These are phyloP conservation scores for Mycena maculata DNA, from an alignment of 768 basidiomycete genomes.

Conservation along the genomic window DNA sequence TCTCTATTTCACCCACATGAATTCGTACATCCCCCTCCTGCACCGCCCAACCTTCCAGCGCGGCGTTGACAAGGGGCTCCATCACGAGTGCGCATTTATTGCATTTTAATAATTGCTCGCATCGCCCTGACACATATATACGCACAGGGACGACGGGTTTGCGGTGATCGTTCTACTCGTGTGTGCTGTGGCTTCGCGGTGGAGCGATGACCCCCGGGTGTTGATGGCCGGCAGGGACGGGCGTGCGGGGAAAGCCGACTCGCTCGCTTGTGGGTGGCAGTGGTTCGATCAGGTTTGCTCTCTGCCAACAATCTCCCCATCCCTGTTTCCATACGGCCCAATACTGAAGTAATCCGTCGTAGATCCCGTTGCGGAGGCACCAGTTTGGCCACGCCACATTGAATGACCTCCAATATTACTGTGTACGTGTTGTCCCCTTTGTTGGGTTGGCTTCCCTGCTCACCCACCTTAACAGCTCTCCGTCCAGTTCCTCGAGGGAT, in stretches of 20 bases:
- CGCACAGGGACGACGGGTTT: constrained; percentile 65
- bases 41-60: constrained; percentile 78
- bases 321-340: not conserved
- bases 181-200: constrained; percentile 75
- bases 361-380: constrained; percentile 64
- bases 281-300: constrained; percentile 71
- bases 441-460: not conserved
- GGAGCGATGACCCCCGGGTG: constrained; percentile 68
- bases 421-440: constrained; percentile 48
- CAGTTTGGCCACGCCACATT: constrained; percentile 73
- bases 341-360: not conserved
- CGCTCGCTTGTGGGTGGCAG: constrained; percentile 68
- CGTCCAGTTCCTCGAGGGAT: constrained; percentile 64
- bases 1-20: constrained; percentile 70
- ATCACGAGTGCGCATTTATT: constrained; percentile 44
- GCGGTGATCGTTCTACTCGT: constrained; percentile 72
- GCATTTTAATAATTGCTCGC: too few relatives aligned
- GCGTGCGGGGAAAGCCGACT: not conserved
- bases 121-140: too few relatives aligned
- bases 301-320: too few relatives aligned
- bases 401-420: constrained; percentile 80
- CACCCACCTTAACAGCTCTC: constrained; percentile 55
- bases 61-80: constrained; percentile 58
- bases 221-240: not conserved
- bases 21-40: constrained; percentile 74